Evolutionary conservation across 331 rosid genomes (phyloP), one percentile per base, ranked within the genome.

Genomic region (Saraca asoca): DNA sequence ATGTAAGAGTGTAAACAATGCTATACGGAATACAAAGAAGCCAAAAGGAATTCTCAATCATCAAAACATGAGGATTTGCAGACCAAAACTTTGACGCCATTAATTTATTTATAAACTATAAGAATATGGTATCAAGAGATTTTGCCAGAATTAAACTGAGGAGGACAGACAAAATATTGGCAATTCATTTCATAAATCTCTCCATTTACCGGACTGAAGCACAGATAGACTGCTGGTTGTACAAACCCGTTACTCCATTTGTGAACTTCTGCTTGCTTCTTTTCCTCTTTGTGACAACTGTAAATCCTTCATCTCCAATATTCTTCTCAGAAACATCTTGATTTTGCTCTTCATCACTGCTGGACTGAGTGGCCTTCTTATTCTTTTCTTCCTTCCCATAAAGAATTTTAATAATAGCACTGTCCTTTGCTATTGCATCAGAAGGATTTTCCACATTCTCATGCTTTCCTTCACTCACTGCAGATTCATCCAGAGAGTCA

Each of bases 181-280:
- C 70, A 63, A 55, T 58, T 67, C 41, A 39, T 18, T 53, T 66
- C 41, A 24, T 24, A 41, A 31, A 58, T 41, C 63, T 12, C 78
- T 70, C 69, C 38, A 42, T 51, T 87, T 78, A 91, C 72, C 93
- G 94, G 78, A 86, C 96, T 7, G 96, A 88, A 68, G 97, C 90
- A 50, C 84, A 84, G 14, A 91, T 79, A 3, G 97, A 81, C 34
- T 78, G 89, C 69, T 86, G 96, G 72, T 82, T 88, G 88, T 86
- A 79, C 81, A 88, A 74, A 53, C 78, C 92, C 2, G 81, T 57
- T 50, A 83, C 96, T 37, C 83, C 91, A 73, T 72, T 80, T 67
- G 87, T 68, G 74, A 85, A 74, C 75, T 83, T 88, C 70, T 88
- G 97, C 80, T 79, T 80, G 78, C 66, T 88, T 72, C 82, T 88